Base-by-base conservation (phyloP, 2,329 filamentous ascomycete genomes). In the Penicillium aurantiogriseum region DNA sequence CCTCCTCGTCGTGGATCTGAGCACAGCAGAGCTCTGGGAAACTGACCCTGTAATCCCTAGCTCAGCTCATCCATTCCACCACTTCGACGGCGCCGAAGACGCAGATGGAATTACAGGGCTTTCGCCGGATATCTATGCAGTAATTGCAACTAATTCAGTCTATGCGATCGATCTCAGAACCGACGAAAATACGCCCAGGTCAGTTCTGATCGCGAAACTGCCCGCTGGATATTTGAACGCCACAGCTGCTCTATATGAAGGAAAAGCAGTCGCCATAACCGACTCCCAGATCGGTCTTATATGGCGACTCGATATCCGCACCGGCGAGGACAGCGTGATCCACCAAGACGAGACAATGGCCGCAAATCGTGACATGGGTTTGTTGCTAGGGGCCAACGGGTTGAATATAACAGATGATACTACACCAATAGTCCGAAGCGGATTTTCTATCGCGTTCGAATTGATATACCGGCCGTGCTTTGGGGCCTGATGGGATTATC, bases 1-100 rank as follows among this genome's bases (percentile, higher is more conserved):
- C 39, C 58, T 76, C 15, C 64, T 76, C 8, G 56, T 72, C 21
- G 69, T 69, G 6, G 40, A 58, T 23, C 47, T 58, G n/a, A 63
- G 54, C 29, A 55, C 52, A 23, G 54, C 61, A 36, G 62, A 62
- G 43, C 49, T 62, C 27, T 66, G 61, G 62, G 59, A 60, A 21
- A 53, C 62, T n/a, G 47, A 39, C 9, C 55, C 25, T 13, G 45
- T 19, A 11, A 43, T 31, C 11, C 40, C 52, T 29, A 51, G 45
- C 39, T 51, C 61, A 21, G 61, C 58, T 19, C 42, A 46, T n/a
- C 21, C 56, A 5, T 43, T 60, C 11, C 42, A 56, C 42, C 59
- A 46, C 21, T 63, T 65, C 36, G 39, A 60, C 3, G 56, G 47
- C 23, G 62, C 40, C 2, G 36, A 54, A 38, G 53, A 52, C 8